A percentile compares a stretch with the other conserved stretches of the same genome.
These are phyloP conservation scores for Chionographis japonica DNA, from an alignment of 106 monocot genomes.

Conservation along the genomic window DNA sequence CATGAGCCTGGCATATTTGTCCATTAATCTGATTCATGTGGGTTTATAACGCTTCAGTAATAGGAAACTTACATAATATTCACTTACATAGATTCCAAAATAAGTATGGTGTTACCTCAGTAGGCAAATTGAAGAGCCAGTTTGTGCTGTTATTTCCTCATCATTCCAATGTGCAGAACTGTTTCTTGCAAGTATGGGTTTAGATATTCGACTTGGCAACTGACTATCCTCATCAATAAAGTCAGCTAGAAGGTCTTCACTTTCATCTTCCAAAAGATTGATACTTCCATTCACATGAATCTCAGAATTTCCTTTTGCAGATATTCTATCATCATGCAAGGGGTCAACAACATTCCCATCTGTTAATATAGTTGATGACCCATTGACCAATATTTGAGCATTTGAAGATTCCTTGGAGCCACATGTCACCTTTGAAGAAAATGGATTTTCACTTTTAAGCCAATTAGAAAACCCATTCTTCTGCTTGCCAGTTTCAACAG, in stretches of 20 bases:
- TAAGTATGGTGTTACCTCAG: slow-evolving; percentile 45
- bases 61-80: background rate
- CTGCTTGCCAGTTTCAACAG: slow-evolving; percentile 19
- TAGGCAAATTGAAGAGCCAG: slow-evolving; percentile 86
- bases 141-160: slow-evolving; percentile 81
- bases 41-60: background rate
- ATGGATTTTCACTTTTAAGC: slow-evolving; percentile 71
- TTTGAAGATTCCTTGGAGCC: slow-evolving; percentile 42
- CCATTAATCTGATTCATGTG: slow-evolving; percentile 75
- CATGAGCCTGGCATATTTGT: slow-evolving; percentile 99
- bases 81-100: too few relatives aligned
- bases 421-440: slow-evolving; percentile 44
- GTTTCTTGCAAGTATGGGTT: slow-evolving; percentile 25
- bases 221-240: slow-evolving; percentile 99
- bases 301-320: slow-evolving; percentile 15
- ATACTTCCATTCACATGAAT: slow-evolving; percentile 33
- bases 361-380: slow-evolving; percentile 13
- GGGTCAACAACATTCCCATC: slow-evolving; percentile 32
- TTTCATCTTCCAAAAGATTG: slow-evolving; percentile 73
- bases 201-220: slow-evolving; percentile 83
- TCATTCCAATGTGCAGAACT: slow-evolving; percentile 46
- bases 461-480: slow-evolving; percentile 81
- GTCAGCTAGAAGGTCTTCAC: slow-evolving; percentile 94
- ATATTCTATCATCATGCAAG: slow-evolving; percentile 24
- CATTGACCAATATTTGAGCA: slow-evolving; percentile 32